phyloP scores from a whole-genome alignment of 2,329 filamentous ascomycete species.

The Coleophoma cylindrospora region DNA sequence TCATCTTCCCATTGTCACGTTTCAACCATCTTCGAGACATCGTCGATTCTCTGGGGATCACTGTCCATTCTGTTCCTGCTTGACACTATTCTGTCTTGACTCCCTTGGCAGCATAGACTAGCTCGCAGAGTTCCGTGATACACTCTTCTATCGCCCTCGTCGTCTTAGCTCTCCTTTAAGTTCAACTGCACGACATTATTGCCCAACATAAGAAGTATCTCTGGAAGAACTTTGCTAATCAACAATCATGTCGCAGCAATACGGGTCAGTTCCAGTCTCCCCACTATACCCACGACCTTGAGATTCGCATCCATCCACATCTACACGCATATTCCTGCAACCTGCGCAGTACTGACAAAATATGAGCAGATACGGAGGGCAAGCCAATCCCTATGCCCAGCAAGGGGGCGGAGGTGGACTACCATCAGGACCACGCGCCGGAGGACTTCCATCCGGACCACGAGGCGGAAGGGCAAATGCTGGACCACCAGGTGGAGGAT shows the following conservation, averaged over 20 bases:
- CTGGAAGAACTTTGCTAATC: slow-evolving; percentile 19
- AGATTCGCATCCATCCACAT: neutral
- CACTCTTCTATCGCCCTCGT: neutral
- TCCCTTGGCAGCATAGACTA: no score
- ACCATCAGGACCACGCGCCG: slow-evolving; percentile 12
- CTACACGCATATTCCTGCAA: neutral
- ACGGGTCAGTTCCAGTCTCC: slow-evolving; percentile 21
- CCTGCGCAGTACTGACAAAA: slow-evolving; percentile 5
- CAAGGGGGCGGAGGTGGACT: slow-evolving; percentile 33
- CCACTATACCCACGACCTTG: neutral
- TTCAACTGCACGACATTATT: slow-evolving; percentile 1
- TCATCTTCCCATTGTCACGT: slow-evolving; percentile 12
- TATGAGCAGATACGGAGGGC: slow-evolving; percentile 45
- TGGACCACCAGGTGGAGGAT: slow-evolving; percentile 3
- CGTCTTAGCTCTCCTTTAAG: slow-evolving; percentile 2
- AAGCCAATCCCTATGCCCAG: slow-evolving; percentile 55
- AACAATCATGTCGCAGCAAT: slow-evolving; percentile 23
- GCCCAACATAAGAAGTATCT: slow-evolving; percentile 11
- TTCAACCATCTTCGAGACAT: slow-evolving; percentile 7
- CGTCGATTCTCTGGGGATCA: neutral
- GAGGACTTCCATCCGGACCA: slow-evolving; percentile 30
- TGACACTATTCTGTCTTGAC: no score
- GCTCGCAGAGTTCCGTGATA: no score
- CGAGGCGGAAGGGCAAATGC: slow-evolving; percentile 13
- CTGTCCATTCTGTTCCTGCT: no score